phyloP scores from a whole-genome alignment of 176 grass and related monocot genomes.

The Guadua angustifolia region DNA sequence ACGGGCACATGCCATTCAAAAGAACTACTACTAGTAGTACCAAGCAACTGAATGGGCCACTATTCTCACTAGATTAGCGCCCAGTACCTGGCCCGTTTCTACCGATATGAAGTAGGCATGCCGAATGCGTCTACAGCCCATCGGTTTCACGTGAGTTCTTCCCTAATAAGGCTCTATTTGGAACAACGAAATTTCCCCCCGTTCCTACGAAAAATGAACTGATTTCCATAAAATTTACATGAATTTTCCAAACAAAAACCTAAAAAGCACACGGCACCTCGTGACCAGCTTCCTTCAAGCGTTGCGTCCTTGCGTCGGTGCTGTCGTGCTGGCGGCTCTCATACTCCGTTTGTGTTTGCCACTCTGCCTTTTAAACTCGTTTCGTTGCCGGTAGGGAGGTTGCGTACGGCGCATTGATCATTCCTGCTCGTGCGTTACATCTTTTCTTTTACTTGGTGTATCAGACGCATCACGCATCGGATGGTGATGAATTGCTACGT shows the following conservation, averaged over 20 bases:
- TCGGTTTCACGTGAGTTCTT: no score
- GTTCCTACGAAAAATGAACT: no score
- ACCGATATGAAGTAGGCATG: no score
- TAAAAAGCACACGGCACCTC: no score
- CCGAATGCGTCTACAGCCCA: no score
- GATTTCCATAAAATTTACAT: no score
- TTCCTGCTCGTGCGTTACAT: neutral
- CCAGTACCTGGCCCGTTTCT: neutral
- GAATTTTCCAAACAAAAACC: no score
- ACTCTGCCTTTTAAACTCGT: neutral
- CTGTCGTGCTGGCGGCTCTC: no score
- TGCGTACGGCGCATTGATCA: neutral
- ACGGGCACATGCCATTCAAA: neutral
- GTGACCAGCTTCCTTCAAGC: no score
- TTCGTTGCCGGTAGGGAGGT: neutral
- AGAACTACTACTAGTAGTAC: neutral
- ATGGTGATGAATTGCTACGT: neutral
- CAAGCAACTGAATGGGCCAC: neutral
- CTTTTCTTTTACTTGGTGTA: neutral
- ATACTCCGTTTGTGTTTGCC: neutral
- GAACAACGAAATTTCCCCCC: no score
- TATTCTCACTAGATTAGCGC: neutral
- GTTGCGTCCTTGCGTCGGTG: neutral
- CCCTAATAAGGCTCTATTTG: no score
- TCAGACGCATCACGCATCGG: neutral